These are phyloP conservation scores for Cyclaneusma minus DNA, from an alignment of 2,329 filamentous ascomycete species.

Conservation along the genomic window DNA sequence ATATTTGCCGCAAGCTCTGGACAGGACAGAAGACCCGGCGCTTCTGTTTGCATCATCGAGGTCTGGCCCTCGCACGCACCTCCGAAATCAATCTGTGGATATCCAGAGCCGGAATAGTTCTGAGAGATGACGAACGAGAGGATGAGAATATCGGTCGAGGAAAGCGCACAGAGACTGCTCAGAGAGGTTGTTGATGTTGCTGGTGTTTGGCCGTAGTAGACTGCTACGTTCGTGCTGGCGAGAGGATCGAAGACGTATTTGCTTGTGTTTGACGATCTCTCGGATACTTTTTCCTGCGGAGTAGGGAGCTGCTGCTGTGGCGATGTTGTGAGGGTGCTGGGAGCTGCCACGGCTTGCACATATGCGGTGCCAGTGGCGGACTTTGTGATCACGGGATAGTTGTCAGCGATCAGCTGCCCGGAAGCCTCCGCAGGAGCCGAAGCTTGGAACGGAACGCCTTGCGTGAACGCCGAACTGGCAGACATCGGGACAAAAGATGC, in stretches of 20 bases:
- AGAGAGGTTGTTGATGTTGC: constrained; percentile 16
- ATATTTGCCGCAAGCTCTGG: constrained; percentile 17
- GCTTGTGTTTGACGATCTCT: background rate
- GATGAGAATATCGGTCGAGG: constrained; percentile 22
- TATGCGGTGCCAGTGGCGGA: background rate
- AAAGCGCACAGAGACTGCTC: constrained; percentile 15
- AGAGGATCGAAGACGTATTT: constrained; percentile 15
- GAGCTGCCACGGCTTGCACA: background rate
- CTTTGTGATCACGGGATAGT: background rate
- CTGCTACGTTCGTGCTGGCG: constrained; percentile 15
- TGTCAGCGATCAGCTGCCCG: no score
- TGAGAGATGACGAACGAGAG: constrained; percentile 10
- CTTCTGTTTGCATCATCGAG: constrained; percentile 16
- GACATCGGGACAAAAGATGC: background rate
- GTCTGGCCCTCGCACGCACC: constrained; percentile 20
- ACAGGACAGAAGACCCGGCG: constrained; percentile 23
- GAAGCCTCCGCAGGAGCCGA: no score
- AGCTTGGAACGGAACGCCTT: background rate
- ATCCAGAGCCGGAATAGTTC: constrained; percentile 4
- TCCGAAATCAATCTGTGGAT: constrained; percentile 15
- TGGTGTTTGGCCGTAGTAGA: constrained; percentile 18
- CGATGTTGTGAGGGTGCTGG: background rate
- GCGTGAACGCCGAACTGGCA: background rate
- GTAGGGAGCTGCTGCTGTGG: background rate
- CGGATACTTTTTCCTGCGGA: background rate